phyloP scores from a whole-genome alignment of 1,139 yeast species.

The Spathaspora jeffriesii region DNA sequence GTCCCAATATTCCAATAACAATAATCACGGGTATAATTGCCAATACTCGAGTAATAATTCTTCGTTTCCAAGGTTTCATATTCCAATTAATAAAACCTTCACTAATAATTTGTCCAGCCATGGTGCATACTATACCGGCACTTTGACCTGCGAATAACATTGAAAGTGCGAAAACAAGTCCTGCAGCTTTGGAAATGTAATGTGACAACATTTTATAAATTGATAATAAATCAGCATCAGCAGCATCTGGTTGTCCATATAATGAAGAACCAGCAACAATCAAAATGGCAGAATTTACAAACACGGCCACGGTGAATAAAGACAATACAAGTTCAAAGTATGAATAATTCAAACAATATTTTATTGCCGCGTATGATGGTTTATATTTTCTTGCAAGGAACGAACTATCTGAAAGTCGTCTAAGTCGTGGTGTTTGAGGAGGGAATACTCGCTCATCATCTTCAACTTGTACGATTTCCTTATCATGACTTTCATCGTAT shows the following conservation, averaged over 20 bases:
- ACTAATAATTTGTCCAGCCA: slow-evolving; percentile 80
- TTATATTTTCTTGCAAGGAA: slow-evolving; percentile 41
- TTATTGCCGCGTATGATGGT: slow-evolving; percentile 68
- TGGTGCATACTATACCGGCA: slow-evolving; percentile 81
- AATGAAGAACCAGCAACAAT: slow-evolving; percentile 75
- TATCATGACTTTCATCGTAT: slow-evolving; percentile 53
- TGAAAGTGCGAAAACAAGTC: slow-evolving; percentile 71
- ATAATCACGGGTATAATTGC: slow-evolving; percentile 74
- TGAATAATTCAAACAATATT: slow-evolving; percentile 64
- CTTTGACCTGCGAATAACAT: slow-evolving; percentile 77
- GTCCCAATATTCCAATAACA: slow-evolving; percentile 63
- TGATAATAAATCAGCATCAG: slow-evolving; percentile 74
- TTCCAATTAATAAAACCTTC: slow-evolving; percentile 82
- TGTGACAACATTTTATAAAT: slow-evolving; percentile 63
- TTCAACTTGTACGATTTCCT: slow-evolving; percentile 8
- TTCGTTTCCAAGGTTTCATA: slow-evolving; percentile 65
- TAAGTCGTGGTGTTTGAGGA: slow-evolving; percentile 8
- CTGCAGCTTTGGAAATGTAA: slow-evolving; percentile 69
- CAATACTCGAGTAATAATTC: slow-evolving; percentile 68
- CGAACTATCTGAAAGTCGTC: slow-evolving; percentile 39
- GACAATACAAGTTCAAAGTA: slow-evolving; percentile 66
- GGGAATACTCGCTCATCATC: slow-evolving; percentile 21
- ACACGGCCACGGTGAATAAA: slow-evolving; percentile 68
- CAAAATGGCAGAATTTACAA: slow-evolving; percentile 73
- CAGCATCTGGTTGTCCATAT: slow-evolving; percentile 59